These are phyloP conservation scores for Aspergillus novoparasiticus DNA, from an alignment of 2,329 filamentous ascomycete species.

Conservation along the genomic window DNA sequence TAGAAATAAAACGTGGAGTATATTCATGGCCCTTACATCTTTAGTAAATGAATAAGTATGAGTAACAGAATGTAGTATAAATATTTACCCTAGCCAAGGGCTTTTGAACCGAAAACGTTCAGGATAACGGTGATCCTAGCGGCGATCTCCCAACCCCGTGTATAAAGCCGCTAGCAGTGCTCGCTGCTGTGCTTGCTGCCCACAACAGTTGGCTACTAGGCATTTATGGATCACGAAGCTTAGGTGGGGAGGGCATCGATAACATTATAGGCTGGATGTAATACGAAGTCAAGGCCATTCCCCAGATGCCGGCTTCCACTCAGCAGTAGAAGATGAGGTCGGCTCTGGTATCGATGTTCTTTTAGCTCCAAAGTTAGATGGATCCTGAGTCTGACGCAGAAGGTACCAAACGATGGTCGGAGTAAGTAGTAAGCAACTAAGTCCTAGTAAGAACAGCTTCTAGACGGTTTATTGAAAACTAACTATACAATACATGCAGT, in stretches of 20 bases:
- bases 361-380: constrained; percentile 2
- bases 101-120: constrained; percentile 14
- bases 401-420: not conserved
- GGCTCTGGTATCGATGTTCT: not conserved
- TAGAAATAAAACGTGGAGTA: not conserved
- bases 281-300: constrained; percentile 21
- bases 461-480: not conserved
- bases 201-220: constrained; percentile 9
- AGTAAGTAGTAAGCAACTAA: not conserved
- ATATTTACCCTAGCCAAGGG: constrained; percentile 9
- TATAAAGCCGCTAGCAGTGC: constrained; percentile 15
- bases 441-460: not conserved
- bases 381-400: not conserved
- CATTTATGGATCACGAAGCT: constrained; percentile 26
- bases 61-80: not conserved
- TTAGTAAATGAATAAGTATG: not conserved
- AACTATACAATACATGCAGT: not conserved
- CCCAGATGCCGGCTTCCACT: constrained; percentile 10
- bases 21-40: not conserved
- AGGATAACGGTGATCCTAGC: constrained; percentile 32
- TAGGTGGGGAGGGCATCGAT: constrained; percentile 22
- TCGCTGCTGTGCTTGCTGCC: constrained; percentile 12
- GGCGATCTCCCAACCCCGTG: constrained; percentile 31
- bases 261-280: constrained; percentile 14
- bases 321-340: not conserved